Conservation (phyloP, 345 rosid genomes). For the Pseudoturritis turrita region DNA sequence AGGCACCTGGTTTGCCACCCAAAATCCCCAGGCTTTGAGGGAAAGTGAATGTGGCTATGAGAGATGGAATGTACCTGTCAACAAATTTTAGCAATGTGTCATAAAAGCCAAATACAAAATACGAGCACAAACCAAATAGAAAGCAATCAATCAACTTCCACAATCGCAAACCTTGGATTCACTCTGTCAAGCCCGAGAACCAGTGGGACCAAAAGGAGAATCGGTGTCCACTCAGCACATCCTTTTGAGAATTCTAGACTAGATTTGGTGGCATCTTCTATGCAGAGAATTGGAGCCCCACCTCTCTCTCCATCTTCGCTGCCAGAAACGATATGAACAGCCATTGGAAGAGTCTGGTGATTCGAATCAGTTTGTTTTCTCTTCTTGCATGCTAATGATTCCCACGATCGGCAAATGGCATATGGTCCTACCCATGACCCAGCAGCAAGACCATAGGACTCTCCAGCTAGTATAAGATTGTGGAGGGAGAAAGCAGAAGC, state of each 20-base stretch:
- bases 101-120: neutral
- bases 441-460: constrained; percentile 80
- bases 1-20: constrained; percentile 93
- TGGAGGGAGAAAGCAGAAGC: constrained; percentile 72
- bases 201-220: constrained; percentile 86
- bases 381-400: constrained; percentile 51
- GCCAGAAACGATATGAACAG: constrained; percentile 84
- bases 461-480: constrained; percentile 77
- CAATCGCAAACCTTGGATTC: constrained; percentile 66
- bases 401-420: constrained; percentile 90
- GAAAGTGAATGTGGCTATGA: constrained; percentile 68
- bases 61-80: constrained; percentile 76
- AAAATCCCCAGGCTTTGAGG: constrained; percentile 91
- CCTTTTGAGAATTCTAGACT: constrained; percentile 68
- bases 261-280: constrained; percentile 70
- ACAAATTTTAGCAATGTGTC: neutral
- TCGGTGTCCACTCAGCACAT: constrained; percentile 65
- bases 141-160: neutral
- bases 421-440: constrained; percentile 99
- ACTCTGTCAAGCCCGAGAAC: constrained; percentile 92
- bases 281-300: constrained; percentile 86
- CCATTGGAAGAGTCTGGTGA: constrained; percentile 61
- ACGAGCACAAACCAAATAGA: neutral
- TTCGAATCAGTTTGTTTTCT: constrained; percentile 40
- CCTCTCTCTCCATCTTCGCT: constrained; percentile 95